A percentile compares a stretch with the other conserved stretches of the same genome.
These are phyloP conservation scores for Botrytis fragariae DNA, from an alignment of 2,329 filamentous ascomycete genomes.

Conservation along the genomic window DNA sequence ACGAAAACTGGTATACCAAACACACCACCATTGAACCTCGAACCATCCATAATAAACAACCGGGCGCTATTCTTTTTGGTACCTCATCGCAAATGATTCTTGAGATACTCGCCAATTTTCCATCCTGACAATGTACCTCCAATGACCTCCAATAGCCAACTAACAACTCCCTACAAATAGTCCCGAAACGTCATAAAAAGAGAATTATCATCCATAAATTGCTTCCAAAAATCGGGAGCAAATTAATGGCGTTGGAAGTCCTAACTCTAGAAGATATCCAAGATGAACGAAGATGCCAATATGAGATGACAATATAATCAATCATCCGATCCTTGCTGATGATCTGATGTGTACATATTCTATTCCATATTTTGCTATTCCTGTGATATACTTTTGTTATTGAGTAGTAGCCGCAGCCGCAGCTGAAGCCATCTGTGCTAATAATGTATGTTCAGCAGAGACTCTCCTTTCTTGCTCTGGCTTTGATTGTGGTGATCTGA, in stretches of 20 bases:
- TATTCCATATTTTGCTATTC: not conserved
- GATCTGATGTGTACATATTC: not conserved
- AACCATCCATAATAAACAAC: not conserved
- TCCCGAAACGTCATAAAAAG: not conserved
- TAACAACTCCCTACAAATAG: not conserved
- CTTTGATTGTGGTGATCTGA: slow-evolving; percentile 4
- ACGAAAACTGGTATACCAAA: not conserved
- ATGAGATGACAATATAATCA: not conserved
- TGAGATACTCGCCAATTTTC: not conserved
- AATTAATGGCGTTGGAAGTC: not conserved
- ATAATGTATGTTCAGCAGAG: slow-evolving; percentile 12
- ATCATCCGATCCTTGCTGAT: not conserved
- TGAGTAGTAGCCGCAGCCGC: slow-evolving; percentile 23
- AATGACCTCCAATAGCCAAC: not conserved
- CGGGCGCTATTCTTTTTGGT: not conserved
- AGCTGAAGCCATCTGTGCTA: slow-evolving; percentile 30
- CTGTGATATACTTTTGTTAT: not conserved
- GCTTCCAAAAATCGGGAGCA: not conserved
- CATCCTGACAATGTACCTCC: not conserved
- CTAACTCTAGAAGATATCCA: not conserved
- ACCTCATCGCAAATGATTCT: not conserved
- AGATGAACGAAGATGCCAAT: not conserved
- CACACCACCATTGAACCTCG: not conserved
- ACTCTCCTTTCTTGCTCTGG: slow-evolving; percentile 6
- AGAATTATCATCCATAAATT: not conserved